A percentile compares a stretch with the other conserved stretches of the same genome.
Evolutionary conservation across 2,329 filamentous ascomycete genomes (phyloP).

Genomic region (Phialocephala subalpina): DNA sequence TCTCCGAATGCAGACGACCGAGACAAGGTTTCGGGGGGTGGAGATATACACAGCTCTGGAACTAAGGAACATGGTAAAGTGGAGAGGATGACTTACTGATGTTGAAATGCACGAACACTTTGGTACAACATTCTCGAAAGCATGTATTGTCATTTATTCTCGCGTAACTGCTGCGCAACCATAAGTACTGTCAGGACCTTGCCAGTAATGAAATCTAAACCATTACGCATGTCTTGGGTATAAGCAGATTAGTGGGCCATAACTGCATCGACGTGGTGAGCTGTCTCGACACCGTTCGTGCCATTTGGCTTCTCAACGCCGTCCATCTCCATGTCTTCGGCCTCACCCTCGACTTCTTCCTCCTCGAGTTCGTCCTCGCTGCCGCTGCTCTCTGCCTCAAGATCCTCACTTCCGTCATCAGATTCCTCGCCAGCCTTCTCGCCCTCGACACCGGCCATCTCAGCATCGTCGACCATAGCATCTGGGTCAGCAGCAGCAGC

Average conservation of each 20-base stretch:
- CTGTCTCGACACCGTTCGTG: constrained; percentile 27
- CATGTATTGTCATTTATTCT: constrained; percentile 25
- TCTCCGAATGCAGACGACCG: too few species aligned
- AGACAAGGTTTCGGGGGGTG: too few species aligned
- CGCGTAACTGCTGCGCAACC: constrained; percentile 14
- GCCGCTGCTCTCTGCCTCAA: constrained; percentile 79
- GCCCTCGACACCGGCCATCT: constrained; percentile 77
- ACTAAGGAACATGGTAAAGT: background rate
- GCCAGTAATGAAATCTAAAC: constrained; percentile 28
- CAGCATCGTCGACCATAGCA: constrained; percentile 68
- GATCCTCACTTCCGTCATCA: constrained; percentile 80
- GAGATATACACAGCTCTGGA: too few species aligned
- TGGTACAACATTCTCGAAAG: background rate
- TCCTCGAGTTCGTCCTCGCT: constrained; percentile 62
- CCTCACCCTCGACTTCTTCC: constrained; percentile 56
- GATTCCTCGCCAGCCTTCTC: constrained; percentile 66
- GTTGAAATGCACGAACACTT: background rate
- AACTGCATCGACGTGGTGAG: constrained; percentile 40
- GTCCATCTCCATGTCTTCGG: constrained; percentile 60
- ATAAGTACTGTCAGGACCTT: constrained; percentile 17
- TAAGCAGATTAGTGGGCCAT: constrained; percentile 43
- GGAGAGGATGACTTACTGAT: background rate
- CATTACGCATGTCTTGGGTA: constrained; percentile 31
- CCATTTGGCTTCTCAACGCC: constrained; percentile 41
- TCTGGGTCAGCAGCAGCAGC: constrained; percentile 55